A percentile compares a stretch with the other conserved stretches of the same genome.
These are phyloP conservation scores for Allantophomopsis lycopodina DNA, from an alignment of 2,329 filamentous ascomycete genomes.

Conservation along the genomic window DNA sequence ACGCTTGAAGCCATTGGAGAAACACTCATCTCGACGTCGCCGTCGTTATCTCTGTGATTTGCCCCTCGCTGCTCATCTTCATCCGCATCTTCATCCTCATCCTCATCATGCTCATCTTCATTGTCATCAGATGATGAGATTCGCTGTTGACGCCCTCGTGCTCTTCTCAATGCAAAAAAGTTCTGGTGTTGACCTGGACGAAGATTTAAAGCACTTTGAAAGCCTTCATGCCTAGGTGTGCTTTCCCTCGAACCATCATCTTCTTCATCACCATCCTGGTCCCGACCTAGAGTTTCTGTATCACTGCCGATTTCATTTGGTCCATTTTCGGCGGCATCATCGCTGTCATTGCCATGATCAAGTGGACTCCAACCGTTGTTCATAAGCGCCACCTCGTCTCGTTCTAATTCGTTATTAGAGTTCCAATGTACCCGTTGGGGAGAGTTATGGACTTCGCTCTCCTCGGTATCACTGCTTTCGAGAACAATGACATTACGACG, in stretches of 20 bases:
- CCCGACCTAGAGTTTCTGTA: neutral
- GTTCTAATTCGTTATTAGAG: too few relatives aligned
- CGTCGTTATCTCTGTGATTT: conserved; percentile 17
- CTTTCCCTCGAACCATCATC: neutral
- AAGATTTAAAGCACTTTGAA: too few relatives aligned
- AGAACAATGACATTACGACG: conserved; percentile 3
- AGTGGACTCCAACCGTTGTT: conserved; percentile 19
- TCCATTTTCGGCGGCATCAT: conserved; percentile 7
- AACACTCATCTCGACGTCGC: conserved; percentile 20
- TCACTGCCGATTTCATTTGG: conserved; percentile 2
- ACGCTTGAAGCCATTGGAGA: conserved; percentile 8
- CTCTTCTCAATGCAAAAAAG: conserved; percentile 1
- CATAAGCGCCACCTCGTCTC: conserved; percentile 3
- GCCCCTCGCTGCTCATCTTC: conserved; percentile 8
- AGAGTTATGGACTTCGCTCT: neutral
- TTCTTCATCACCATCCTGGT: conserved; percentile 5
- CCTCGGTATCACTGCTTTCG: conserved; percentile 13
- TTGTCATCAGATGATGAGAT: conserved; percentile 1
- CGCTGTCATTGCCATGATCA: conserved; percentile 16
- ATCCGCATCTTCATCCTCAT: conserved; percentile 5
- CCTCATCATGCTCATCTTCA: conserved; percentile 12
- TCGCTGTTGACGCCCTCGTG: neutral
- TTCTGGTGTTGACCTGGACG: too few relatives aligned
- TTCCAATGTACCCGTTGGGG: too few relatives aligned
- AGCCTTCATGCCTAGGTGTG: too few relatives aligned